Evolutionary conservation across 495 filamentous ascomycete species (phyloP).

Genomic region (Aspergillus carlsbadensis): DNA sequence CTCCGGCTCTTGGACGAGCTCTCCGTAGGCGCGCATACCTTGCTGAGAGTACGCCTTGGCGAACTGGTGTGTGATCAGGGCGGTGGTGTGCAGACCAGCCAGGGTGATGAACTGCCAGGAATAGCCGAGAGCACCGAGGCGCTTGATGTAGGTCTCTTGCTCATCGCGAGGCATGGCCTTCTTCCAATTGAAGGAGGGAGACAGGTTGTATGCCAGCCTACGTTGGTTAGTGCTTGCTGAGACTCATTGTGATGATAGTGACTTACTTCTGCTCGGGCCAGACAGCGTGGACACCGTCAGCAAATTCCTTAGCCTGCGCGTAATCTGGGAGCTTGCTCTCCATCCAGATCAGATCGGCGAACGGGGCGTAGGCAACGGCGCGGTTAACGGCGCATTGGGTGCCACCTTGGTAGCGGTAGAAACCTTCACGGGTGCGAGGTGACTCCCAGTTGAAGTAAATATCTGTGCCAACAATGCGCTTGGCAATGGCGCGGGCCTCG

Average conservation of each 20-base stretch:
- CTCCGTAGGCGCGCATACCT: constrained; percentile 96
- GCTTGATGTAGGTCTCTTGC: constrained; percentile 95
- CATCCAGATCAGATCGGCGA: constrained; percentile 98
- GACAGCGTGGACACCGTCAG: constrained; percentile 86
- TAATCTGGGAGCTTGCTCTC: constrained; percentile 96
- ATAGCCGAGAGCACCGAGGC: constrained; percentile 85
- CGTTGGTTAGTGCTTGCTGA: constrained; percentile 12
- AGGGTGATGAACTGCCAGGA: constrained; percentile 99
- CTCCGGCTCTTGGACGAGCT: constrained; percentile 96
- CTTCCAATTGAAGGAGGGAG: constrained; percentile 99
- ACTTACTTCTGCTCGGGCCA: constrained; percentile 95
- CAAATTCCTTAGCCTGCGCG: constrained; percentile 90
- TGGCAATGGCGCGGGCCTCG: constrained; percentile 82
- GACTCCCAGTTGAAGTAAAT: constrained; percentile 93
- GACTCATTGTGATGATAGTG: neutral
- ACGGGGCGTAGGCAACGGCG: constrained; percentile 88
- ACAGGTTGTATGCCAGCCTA: constrained; percentile 94
- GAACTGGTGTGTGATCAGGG: constrained; percentile 85
- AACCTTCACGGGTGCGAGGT: constrained; percentile 88
- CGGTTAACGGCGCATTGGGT: constrained; percentile 91
- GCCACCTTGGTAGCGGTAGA: constrained; percentile 87
- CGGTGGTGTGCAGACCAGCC: constrained; percentile 94
- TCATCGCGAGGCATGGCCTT: constrained; percentile 89
- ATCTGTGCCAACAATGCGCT: constrained; percentile 75
- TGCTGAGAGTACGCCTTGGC: constrained; percentile 73